Evolutionary conservation across 2,329 filamentous ascomycete genomes (phyloP), one percentile per base, ranked within the genome.

Genomic region (Diaporthe citri): DNA sequence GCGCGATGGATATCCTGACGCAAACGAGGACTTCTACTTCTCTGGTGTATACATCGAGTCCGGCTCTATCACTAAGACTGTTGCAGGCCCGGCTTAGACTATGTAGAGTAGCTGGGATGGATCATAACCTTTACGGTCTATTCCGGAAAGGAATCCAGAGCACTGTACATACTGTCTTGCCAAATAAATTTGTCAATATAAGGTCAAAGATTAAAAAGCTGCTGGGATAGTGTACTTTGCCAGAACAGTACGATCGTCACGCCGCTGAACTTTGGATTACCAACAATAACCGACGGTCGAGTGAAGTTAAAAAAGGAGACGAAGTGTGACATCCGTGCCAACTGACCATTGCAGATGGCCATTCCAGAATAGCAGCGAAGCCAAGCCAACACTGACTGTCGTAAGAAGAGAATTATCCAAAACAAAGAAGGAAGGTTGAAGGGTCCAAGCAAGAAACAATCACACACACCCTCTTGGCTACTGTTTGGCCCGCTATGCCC

Each of bases 11-110:
- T 88, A 89, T 62, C 81, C 87, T 64, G 88, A 90, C 51, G 81
- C 80, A 3, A 84, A 82, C 48, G 93, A 94, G 85, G 92, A 94
- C 80, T 92, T 92, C 85, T 94, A 90, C 82, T 94, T 93, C 84
- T 92, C 90, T 7, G 92, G 93, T 13, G 90, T 94, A 4, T 95
- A 93, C 79, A 87, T 94, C 64, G 93, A 95, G 87, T 87, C 85
- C 64, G 91, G 90, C 9, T 64, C 39, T 25, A 31, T 74, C 55
- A 74, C 46, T 74, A 79, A 46, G 7, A 73, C 55, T 34, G 74
- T 75, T 8, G 71, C 62, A 17, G 48, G 64, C 31, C 64, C 64
- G 15, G 64, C 48, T 55, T 69, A 69, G 64, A 15, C 15, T 4
- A 55, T 5, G 7, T 12, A 31, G 28, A n/a, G 41, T 25, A 64